phyloP scores from a whole-genome alignment of 495 filamentous ascomycete genomes.

The Talaromyces thailandensis region DNA sequence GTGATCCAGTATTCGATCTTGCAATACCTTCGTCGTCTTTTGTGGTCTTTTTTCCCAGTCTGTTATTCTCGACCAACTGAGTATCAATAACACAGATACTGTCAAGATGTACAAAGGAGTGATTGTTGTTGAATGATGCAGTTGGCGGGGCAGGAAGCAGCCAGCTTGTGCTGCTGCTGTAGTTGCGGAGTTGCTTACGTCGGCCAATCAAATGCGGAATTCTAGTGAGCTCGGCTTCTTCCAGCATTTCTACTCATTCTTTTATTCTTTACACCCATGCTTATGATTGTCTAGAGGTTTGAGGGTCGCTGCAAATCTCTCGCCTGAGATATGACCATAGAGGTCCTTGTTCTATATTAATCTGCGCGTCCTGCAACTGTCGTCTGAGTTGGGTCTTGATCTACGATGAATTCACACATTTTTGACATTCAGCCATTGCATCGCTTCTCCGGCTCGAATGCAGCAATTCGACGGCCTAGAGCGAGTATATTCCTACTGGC shows the following conservation, averaged over 20 bases:
- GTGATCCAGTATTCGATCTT: not conserved
- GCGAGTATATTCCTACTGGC: slow-evolving; percentile 25
- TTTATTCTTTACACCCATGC: not conserved
- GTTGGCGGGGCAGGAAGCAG: slow-evolving; percentile 12
- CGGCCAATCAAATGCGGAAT: not conserved
- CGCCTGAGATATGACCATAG: not conserved
- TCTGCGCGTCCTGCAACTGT: not conserved
- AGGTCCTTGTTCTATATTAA: not conserved
- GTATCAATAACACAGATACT: not conserved
- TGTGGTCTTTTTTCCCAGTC: not conserved
- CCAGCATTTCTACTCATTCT: not conserved
- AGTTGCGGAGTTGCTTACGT: not conserved
- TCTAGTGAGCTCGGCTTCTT: not conserved
- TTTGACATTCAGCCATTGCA: slow-evolving; percentile 57
- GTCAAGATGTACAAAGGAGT: not conserved
- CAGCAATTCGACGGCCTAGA: slow-evolving; percentile 59
- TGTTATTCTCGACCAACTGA: not conserved
- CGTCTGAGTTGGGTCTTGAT: not conserved
- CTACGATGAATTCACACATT: slow-evolving; percentile 22
- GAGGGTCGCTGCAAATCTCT: not conserved
- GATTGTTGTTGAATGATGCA: slow-evolving; percentile 3
- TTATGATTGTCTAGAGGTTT: not conserved
- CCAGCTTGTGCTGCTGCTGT: not conserved
- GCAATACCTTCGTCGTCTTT: not conserved
- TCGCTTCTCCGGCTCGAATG: slow-evolving; percentile 51